Evolutionary conservation across 306 rosid species (phyloP).

Genomic region (Calophaca sinica): DNA sequence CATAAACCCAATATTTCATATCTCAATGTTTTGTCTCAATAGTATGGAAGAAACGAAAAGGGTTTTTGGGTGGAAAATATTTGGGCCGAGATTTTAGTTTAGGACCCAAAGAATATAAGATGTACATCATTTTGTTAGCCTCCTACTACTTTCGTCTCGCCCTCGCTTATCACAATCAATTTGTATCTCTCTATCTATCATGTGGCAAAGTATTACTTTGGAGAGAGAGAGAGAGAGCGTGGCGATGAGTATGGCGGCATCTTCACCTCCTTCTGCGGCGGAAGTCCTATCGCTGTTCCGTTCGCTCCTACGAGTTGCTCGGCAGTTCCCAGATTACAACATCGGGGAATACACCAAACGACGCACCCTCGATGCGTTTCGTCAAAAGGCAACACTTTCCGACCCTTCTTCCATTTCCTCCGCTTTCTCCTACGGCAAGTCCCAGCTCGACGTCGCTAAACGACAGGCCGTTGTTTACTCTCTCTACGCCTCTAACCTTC

Average conservation of each 20-base stretch:
- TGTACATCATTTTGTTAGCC: too few relatives aligned
- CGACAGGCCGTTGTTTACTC: constrained; percentile 71
- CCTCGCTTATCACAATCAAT: too few relatives aligned
- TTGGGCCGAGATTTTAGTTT: too few relatives aligned
- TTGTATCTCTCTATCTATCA: too few relatives aligned
- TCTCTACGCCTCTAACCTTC: constrained; percentile 67
- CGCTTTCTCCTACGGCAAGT: constrained; percentile 56
- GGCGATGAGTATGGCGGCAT: neutral
- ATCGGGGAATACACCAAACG: constrained; percentile 77
- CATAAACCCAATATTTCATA: too few relatives aligned
- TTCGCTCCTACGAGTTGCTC: constrained; percentile 65
- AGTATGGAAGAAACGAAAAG: too few relatives aligned
- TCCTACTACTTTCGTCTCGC: too few relatives aligned
- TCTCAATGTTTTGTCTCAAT: too few relatives aligned
- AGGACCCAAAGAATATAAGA: too few relatives aligned
- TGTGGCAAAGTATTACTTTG: too few relatives aligned
- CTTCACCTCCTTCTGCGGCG: constrained; percentile 46
- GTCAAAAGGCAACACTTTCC: constrained; percentile 57
- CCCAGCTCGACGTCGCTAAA: constrained; percentile 67
- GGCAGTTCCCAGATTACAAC: constrained; percentile 77
- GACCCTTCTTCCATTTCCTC: constrained; percentile 53
- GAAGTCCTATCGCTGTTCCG: constrained; percentile 65
- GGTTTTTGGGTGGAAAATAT: too few relatives aligned
- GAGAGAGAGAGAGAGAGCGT: neutral
- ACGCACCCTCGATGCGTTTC: constrained; percentile 75